phyloP scores from a whole-genome alignment of 2,329 filamentous ascomycete species.

The Mycogone perniciosa region DNA sequence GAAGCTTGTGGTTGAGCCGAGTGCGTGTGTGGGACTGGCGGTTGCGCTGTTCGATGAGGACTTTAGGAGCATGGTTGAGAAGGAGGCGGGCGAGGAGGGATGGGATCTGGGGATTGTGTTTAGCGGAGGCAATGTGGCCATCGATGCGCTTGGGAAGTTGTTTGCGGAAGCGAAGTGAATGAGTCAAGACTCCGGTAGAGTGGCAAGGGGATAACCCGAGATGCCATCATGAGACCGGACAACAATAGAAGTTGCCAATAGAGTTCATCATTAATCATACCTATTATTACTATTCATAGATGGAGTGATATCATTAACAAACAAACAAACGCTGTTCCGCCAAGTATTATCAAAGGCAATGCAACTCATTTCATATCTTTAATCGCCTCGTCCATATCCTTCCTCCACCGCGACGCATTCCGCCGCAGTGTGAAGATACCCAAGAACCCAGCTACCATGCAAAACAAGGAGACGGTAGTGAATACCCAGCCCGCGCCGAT shows the following conservation, averaged over 20 bases:
- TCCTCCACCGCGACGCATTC: constrained; percentile 58
- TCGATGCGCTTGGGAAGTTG: constrained; percentile 47
- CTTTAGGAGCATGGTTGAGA: constrained; percentile 64
- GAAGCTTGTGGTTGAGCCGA: constrained; percentile 89
- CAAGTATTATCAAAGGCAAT: constrained; percentile 2
- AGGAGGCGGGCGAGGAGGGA: constrained; percentile 62
- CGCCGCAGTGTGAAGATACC: constrained; percentile 56
- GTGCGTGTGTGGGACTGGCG: constrained; percentile 75
- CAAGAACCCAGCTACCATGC: constrained; percentile 49
- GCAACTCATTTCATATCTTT: constrained; percentile 16
- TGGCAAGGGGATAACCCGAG: neutral
- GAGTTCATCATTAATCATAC: neutral
- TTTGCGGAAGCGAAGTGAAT: constrained; percentile 27
- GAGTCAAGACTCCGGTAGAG: neutral
- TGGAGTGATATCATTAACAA: neutral
- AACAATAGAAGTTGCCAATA: neutral
- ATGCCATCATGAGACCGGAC: neutral
- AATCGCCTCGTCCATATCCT: constrained; percentile 50
- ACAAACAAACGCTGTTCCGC: neutral
- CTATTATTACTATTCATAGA: neutral
- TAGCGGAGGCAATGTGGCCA: constrained; percentile 53
- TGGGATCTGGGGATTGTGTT: constrained; percentile 64
- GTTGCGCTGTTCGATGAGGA: constrained; percentile 80
- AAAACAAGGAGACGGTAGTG: constrained; percentile 49
- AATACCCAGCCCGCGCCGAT: constrained; percentile 75